Evolutionary conservation across 345 rosid genomes (phyloP), one percentile per base, ranked within the genome.

Genomic region (Adansonia digitata): DNA sequence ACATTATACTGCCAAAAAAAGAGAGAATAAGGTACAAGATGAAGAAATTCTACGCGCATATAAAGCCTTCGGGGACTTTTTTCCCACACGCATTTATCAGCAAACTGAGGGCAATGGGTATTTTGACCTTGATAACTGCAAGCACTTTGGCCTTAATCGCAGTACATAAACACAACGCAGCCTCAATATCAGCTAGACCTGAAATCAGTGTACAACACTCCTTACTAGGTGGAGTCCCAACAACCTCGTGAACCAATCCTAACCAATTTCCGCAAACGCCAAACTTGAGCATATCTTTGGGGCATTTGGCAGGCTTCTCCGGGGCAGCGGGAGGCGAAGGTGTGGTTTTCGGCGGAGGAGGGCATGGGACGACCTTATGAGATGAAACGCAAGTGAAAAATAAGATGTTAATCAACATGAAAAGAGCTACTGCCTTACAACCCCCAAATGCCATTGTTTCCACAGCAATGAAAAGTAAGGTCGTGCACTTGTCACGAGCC

Each of bases 151-250:
- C 85, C 82, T 91, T 89, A 22, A 94, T 83, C 1, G 89, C 92
- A 10, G 91, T 89, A 78, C 97, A 94, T 17, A 91, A 79, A 77
- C 97, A 94, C 72, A 82, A 11, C 0, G 97, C 95, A 15, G 96
- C 98, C 82, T 94, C 93, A 1, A 92, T 75, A 79, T 94, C 96
- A 0, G 90, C 98, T n/a, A 94, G n/a, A 59, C 98, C 96, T 37
- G 81, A 66, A 39, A 94, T 79, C 22, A 94, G 48, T 3, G 83
- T 73, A 78, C 98, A 94, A 60, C 97, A 94, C 78, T 89, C 85
- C 61, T 88, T 61, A 74, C 92, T 91, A 29, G 97, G 97, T 57
- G 82, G 85, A 31, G 90, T 82, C 64, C 97, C 97, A 2, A 91
- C 71, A 15, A 56, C 81, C 84, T 91, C 95, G 29, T 76, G 67